Base-by-base conservation (phyloP, 2,329 filamentous ascomycete species). In the Oidium heveae region DNA sequence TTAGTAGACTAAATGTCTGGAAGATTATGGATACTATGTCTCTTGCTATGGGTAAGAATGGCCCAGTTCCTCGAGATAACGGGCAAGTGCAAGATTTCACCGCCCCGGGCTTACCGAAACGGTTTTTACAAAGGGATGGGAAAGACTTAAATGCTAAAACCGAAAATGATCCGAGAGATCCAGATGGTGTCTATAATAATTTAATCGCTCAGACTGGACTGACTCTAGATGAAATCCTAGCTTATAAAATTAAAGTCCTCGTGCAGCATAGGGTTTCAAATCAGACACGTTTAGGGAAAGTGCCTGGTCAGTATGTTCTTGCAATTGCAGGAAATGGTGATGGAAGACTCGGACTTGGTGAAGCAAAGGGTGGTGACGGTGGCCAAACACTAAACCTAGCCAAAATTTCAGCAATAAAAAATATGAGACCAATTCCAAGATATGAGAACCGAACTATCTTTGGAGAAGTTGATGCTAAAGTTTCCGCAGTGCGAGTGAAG, bases 221-320 rank as follows among this genome's bases (percentile, higher is more conserved):
- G 66, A 69, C 61, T 18, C 68, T 79, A 55, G 60, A 63, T 53
- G 68, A 79, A 24, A 73, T 81, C 60, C 59, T 73, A 50, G 60
- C 64, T 5, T 65, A 94, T 56, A 72, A 76, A 56, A 70, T 76
- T 59, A 94, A 93, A 74, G 72, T 75, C 51, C 70, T 98, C 50
- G 83, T 94, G 50, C 64, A 65, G 4, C 84, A 89, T 63, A 68
- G 69, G 43, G 91, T 98, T 56, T 73, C 77, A 59, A 96, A 98
- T 70, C 89, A 96, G 74, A 96, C 91, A 22, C 84, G 89, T 71
- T 79, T 98, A 69, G 91, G 91, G 66, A 98, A 96, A 74, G 82
- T 98, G 57, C 74, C 75, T 61, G 85, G 82, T 67, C 63, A 74
- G 43, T 93, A 89, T 63, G 74, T 79, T 61, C 70, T 96, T 57